Base-by-base conservation (phyloP, 2,329 filamentous ascomycete genomes). In the Nannizziopsis arthrosporioides region DNA sequence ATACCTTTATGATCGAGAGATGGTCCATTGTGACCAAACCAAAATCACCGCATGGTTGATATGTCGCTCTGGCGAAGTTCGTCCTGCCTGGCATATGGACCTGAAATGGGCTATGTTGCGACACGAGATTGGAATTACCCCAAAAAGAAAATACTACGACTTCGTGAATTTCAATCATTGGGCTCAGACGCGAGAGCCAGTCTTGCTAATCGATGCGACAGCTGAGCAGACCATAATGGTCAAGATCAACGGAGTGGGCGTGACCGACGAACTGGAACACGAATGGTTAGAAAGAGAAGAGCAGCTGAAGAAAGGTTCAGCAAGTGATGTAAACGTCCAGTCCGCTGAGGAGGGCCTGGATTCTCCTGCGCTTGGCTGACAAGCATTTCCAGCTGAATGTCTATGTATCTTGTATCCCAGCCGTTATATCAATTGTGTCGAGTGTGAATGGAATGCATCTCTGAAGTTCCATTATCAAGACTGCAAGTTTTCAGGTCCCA, bases 121-220 rank as follows among this genome's bases (percentile, higher is more conserved):
- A 17, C 34, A 36, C 9, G 44, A 46, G 35, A 17, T 46, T 8
- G 35, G 44, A 4, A n/a, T 39, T 2, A n/a, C 3, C n/a, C 44
- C 36, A 18, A 46, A 46, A 34, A 31, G 35, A 18, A 46, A 46
- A 11, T 46, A 39, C 11, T 46, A 46, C 32, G 44, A 46, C 5
- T 18, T 31, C 19, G 22, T 39, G 6, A 19, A 39, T 11, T 40
- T 31, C 8, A 22, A 40, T 5, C 22, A 31, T 11, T 46, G 44
- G 44, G 36, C 18, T 7, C 19, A n/a, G n/a, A 38, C 22, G 35
- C 22, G 14, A 14, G 27, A 32, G 5, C 44, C 44, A 14, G 19
- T 46, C 2, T 19, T 46, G 19, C 15, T 46, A 34, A n/a, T 46
- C 31, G 44, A 46, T 11, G 36, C 36, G n/a, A 32, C 34, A n/a